Base-by-base conservation (phyloP, 78 protist species). In the Cavenderia fasciculata region DNA sequence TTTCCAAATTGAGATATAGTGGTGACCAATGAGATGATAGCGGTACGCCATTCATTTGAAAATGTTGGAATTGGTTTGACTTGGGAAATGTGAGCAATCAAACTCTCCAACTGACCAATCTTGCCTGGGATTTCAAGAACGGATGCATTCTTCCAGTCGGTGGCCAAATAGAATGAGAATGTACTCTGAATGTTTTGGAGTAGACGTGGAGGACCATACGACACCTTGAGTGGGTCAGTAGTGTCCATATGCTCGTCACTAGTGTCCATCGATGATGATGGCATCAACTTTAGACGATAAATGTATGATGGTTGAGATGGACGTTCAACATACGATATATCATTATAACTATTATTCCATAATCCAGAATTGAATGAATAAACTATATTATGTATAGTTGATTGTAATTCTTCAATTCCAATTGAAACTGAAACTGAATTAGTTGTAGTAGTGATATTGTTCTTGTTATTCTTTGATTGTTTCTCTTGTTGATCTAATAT, bases 191-290 rank as follows among this genome's bases (percentile, higher is more conserved):
- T 65, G 33, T 40, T 59, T 52, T 86, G 92, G 84, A 74, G 59
- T 4, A 86, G 44, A 46, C 92, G 71, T 19, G 92, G 78, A 31
- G 92, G 92, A 46, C 92, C 90, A 68, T n/a, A n/a, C n/a, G n/a
- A n/a, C n/a, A n/a, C n/a, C n/a, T n/a, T n/a, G n/a, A n/a, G n/a
- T n/a, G n/a, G n/a, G n/a, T n/a, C n/a, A n/a, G n/a, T n/a, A n/a
- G n/a, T n/a, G n/a, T n/a, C n/a, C n/a, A n/a, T n/a, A n/a, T n/a
- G n/a, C n/a, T n/a, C n/a, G n/a, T n/a, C n/a, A n/a, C n/a, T n/a
- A n/a, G n/a, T n/a, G n/a, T n/a, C 25, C 16, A 43, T 14, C 3
- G 6, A 2, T 49, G 2, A 7, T 44, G 18, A 65, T 65, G 10
- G 51, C 63, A 2, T 29, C 61, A 54, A 54, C 44, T 12, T 54